These are phyloP conservation scores for Pseudonectria foliicola DNA, from an alignment of 2,329 filamentous ascomycete species.

Conservation along the genomic window DNA sequence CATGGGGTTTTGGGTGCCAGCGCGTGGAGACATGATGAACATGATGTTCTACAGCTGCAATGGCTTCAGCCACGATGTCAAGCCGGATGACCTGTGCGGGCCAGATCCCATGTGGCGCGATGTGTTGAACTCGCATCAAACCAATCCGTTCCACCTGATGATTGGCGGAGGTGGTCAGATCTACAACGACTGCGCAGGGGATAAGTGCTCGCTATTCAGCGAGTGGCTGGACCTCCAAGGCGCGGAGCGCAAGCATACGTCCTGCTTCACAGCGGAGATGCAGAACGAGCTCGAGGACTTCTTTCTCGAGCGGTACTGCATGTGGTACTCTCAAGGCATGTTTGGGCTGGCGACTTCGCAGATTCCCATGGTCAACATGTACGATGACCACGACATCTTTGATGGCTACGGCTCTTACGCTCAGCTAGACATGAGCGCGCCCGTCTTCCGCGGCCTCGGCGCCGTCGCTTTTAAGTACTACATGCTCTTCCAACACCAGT, in stretches of 20 bases:
- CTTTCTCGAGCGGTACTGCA: slow-evolving; percentile 80
- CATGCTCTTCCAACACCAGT: slow-evolving; percentile 97
- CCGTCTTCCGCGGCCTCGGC: slow-evolving; percentile 83
- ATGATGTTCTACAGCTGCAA: slow-evolving; percentile 99
- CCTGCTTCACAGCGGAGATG: slow-evolving; percentile 72
- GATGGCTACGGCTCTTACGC: slow-evolving; percentile 92
- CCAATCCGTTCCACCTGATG: slow-evolving; percentile 94
- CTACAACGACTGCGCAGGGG: slow-evolving; percentile 82
- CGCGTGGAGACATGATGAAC: slow-evolving; percentile 81
- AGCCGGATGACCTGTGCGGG: slow-evolving; percentile 75
- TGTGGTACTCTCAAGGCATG: slow-evolving; percentile 94
- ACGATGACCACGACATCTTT: slow-evolving; percentile 90
- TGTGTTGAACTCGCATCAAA: slow-evolving; percentile 86
- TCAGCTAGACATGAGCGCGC: slow-evolving; percentile 82
- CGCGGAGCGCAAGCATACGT: slow-evolving; percentile 68
- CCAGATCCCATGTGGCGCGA: slow-evolving; percentile 97
- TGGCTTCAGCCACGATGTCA: slow-evolving; percentile 77
- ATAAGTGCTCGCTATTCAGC: slow-evolving; percentile 67
- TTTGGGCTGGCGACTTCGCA: slow-evolving; percentile 90
- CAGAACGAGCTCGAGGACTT: slow-evolving; percentile 83
- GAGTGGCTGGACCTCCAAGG: slow-evolving; percentile 82
- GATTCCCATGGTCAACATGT: slow-evolving; percentile 98
- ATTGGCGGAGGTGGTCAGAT: slow-evolving; percentile 94
- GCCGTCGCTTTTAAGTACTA: slow-evolving; percentile 97
- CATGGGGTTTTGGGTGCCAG: slow-evolving; percentile 91